Evolutionary conservation across 495 filamentous ascomycete species (phyloP), one percentile per base, ranked within the genome.

Genomic region (Hypoxylon cercidicola): DNA sequence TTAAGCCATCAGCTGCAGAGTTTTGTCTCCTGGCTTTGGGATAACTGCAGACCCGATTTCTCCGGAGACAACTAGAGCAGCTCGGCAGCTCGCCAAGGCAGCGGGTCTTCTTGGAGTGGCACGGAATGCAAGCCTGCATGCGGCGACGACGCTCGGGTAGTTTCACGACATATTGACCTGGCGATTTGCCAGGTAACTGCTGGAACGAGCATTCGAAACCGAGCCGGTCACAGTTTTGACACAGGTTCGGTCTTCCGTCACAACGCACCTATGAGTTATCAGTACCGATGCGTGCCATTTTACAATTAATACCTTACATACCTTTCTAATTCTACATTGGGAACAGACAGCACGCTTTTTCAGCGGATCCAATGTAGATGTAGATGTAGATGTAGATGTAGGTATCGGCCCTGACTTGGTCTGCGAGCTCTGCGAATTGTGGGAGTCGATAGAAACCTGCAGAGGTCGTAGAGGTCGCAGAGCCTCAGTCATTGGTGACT

Each of bases 121-220:
- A 72, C 23, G 61, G 69, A 15, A 69, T 60, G 44, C 69, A 72
- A 21, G 69, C 69, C 37, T 66, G 69, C 69, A 66, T 66, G 15
- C 69, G 65, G 16, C 69, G 59, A 1, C 69, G 62, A 18, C 66
- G 58, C 41, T 66, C 65, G n/a, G 66, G 69, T 0, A 64, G 54
- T 45, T 72, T 69, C 28, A 69, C 54, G 0, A 56, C 60, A 32
- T 72, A 72, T 7, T 62, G 61, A 10, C 62, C 69, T 1, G 58
- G 58, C 13, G 54, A 21, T 46, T 52, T 62, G n/a, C 66, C 45
- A 35, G 62, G 55, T 0, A 58, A 56, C 30, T 69, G 57, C 53
- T 71, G 65, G 34, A 72, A 72, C 9, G 69, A 72, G 30, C 69
- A 72, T 54, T 69, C 69, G 41, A 72, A 72, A 13, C 69, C 66